Conservation (phyloP, 441 rosid species). For the Erysimum cheiri region DNA sequence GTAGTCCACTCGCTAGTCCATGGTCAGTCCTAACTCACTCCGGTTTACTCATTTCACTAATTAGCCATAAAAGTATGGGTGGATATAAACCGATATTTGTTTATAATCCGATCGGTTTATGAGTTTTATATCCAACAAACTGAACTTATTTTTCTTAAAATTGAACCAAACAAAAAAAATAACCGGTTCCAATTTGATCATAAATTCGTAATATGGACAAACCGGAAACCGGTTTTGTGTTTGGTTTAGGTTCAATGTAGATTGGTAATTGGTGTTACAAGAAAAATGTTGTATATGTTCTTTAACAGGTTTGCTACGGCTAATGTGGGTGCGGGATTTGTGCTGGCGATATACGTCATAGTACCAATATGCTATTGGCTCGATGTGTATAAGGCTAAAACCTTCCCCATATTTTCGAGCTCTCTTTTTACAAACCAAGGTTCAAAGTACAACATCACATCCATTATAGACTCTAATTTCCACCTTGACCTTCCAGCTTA, state of each 20-base stretch:
- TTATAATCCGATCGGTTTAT: background rate
- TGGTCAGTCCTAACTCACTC: slow-evolving; percentile 52
- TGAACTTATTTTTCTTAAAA: too few relatives aligned
- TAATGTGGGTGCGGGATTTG: slow-evolving; percentile 81
- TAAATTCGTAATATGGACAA: background rate
- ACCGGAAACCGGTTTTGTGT: background rate
- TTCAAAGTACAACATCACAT: slow-evolving; percentile 72
- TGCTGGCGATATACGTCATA: slow-evolving; percentile 71
- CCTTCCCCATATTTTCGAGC: slow-evolving; percentile 84
- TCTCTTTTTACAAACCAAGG: slow-evolving; percentile 70
- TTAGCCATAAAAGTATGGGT: background rate
- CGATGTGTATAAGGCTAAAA: slow-evolving; percentile 74
- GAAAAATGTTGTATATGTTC: background rate
- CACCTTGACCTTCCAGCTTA: slow-evolving; percentile 80
- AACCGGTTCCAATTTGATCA: background rate
- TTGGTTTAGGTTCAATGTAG: background rate
- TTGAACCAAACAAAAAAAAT: background rate
- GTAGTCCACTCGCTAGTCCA: slow-evolving; percentile 98
- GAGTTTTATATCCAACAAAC: too few relatives aligned
- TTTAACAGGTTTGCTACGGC: slow-evolving; percentile 75
- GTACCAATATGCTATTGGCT: slow-evolving; percentile 83
- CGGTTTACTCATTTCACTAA: slow-evolving; percentile 1
- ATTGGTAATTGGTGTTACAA: slow-evolving; percentile 2
- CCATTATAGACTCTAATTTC: slow-evolving; percentile 73
- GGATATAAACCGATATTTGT: background rate